Evolutionary conservation across 192 early-diverging fungal species (phyloP).

Genomic region (Diversispora eburnea): DNA sequence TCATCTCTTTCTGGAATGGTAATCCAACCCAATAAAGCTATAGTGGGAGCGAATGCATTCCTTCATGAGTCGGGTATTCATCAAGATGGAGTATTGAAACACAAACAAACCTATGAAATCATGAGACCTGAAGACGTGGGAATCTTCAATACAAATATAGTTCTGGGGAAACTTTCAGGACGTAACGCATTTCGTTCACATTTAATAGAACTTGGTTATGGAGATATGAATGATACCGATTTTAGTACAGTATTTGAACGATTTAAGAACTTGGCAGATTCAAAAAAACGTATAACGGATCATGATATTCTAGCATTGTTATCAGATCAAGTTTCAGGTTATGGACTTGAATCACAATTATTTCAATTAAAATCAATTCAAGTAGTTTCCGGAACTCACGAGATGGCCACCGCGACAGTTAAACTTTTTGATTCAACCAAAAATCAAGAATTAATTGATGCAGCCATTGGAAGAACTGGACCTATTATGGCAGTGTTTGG

Average conservation of each 20-base stretch:
- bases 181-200: constrained; percentile 87
- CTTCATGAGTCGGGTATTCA: constrained; percentile 98
- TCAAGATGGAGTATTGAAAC: constrained; percentile 96
- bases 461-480: constrained; percentile 74
- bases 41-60: constrained; percentile 96
- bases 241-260: constrained; percentile 79
- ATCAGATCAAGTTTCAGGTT: constrained; percentile 61
- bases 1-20: constrained; percentile 86
- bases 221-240: constrained; percentile 51
- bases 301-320: constrained; percentile 85
- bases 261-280: constrained; percentile 94
- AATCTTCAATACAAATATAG: constrained; percentile 76
- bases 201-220: constrained; percentile 73
- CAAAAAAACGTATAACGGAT: constrained; percentile 84
- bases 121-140: constrained; percentile 91
- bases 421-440: constrained; percentile 59
- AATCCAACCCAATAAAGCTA: constrained; percentile 98
- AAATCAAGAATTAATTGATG: constrained; percentile 57
- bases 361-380: constrained; percentile 72
- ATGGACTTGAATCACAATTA: constrained; percentile 41
- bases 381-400: constrained; percentile 71
- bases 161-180: constrained; percentile 96
- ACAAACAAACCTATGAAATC: constrained; percentile 95
- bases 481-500: constrained; percentile 87
- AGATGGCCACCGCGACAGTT: constrained; percentile 79